A percentile compares a stretch with the other conserved stretches of the same genome.
These are phyloP conservation scores for Kwoniella shandongensis DNA, from an alignment of 768 basidiomycete species.

Conservation along the genomic window DNA sequence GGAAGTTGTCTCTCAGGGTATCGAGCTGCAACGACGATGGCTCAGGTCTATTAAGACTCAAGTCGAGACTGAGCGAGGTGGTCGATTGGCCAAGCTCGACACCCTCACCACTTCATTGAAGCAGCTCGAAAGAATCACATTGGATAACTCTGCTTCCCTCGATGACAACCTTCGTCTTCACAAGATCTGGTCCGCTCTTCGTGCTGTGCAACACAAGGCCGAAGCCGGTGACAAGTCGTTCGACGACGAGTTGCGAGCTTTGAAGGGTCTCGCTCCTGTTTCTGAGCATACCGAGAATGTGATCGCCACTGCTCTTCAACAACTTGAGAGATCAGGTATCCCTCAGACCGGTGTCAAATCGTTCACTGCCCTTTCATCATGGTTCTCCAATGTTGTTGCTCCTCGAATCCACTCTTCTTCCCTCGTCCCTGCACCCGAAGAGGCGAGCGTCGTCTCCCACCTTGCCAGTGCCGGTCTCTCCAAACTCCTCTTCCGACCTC, in stretches of 20 bases:
- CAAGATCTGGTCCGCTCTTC: constrained; percentile 87
- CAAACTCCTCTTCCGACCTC: constrained; percentile 68
- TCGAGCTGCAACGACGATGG: constrained; percentile 96
- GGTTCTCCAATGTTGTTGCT: constrained; percentile 80
- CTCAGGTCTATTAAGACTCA: constrained; percentile 92
- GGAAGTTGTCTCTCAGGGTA: constrained; percentile 92
- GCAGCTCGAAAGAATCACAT: constrained; percentile 81
- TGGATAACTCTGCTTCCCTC: constrained; percentile 85
- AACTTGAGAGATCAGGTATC: constrained; percentile 51
- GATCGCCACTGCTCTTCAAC: constrained; percentile 72
- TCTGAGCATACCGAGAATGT: constrained; percentile 69
- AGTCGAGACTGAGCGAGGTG: constrained; percentile 94
- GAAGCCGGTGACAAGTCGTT: constrained; percentile 73
- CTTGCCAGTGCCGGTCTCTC: constrained; percentile 77
- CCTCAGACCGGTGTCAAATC: constrained; percentile 66
- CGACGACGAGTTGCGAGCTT: constrained; percentile 80
- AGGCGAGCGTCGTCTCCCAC: constrained; percentile 84
- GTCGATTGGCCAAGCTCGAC: constrained; percentile 89
- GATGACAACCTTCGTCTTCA: constrained; percentile 92
- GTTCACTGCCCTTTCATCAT: constrained; percentile 81
- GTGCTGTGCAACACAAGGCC: constrained; percentile 68
- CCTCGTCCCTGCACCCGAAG: constrained; percentile 73
- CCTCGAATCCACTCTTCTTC: constrained; percentile 85
- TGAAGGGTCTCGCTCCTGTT: constrained; percentile 63
- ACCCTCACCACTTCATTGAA: constrained; percentile 87